These are phyloP conservation scores for Naumovozyma dairenensis DNA, from an alignment of 805 yeast genomes.

Conservation along the genomic window DNA sequence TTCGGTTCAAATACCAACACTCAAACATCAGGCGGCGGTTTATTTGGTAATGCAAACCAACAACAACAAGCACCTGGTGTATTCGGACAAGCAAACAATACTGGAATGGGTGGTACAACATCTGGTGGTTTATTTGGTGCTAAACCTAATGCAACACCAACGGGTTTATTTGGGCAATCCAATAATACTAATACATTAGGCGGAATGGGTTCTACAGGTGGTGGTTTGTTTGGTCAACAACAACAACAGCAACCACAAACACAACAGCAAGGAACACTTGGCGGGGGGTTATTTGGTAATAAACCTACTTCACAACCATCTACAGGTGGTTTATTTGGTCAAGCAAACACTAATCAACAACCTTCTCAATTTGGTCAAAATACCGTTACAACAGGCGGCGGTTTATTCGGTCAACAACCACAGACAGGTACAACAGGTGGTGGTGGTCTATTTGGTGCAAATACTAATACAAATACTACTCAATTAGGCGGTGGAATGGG, in stretches of 20 bases:
- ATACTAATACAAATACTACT: constrained; percentile 9
- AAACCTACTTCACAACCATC: constrained; percentile 1
- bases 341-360: constrained; percentile 16
- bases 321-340: constrained; percentile 19
- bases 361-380: background rate
- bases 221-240: constrained; percentile 27
- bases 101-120: constrained; percentile 14
- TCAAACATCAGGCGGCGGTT: constrained; percentile 16
- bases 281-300: constrained; percentile 16
- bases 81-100: too few species aligned
- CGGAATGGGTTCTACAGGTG: constrained; percentile 4
- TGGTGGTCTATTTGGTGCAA: constrained; percentile 30
- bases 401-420: constrained; percentile 19
- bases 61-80: too few species aligned
- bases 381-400: constrained; percentile 7
- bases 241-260: constrained; percentile 11
- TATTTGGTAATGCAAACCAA: constrained; percentile 12
- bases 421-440: constrained; percentile 16
- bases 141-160: constrained; percentile 10
- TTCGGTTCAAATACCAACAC: constrained; percentile 19
- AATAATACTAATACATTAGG: constrained; percentile 3
- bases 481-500: constrained; percentile 2
- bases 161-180: constrained; percentile 27
- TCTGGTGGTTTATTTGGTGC: constrained; percentile 31
- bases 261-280: constrained; percentile 8